Conservation (phyloP, 148 eudicot species). For the Spergularia bocconei region DNA sequence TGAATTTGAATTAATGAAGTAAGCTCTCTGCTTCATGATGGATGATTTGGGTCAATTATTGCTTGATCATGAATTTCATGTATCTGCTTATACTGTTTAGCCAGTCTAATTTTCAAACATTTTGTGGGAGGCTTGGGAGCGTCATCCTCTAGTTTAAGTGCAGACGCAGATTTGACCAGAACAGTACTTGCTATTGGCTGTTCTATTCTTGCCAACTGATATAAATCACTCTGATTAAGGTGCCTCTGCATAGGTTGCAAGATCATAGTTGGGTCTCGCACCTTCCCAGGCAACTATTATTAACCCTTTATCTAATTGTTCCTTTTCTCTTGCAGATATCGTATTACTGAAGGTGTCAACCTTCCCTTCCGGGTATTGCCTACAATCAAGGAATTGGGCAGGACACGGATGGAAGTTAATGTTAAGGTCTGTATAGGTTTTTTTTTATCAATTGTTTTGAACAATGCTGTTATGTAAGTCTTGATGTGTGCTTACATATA, state of each 20-base stretch:
- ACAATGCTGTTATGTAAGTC: background rate
- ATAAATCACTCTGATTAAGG: background rate
- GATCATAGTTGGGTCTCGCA: background rate
- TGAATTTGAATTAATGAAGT: conserved; percentile 99
- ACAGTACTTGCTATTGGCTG: too few relatives aligned
- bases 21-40: conserved; percentile 29
- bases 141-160: background rate
- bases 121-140: background rate
- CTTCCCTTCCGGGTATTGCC: conserved; percentile 98
- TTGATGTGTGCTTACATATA: conserved; percentile 13
- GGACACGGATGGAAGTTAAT: conserved; percentile 99
- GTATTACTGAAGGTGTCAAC: conserved; percentile 98
- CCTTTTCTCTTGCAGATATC: conserved; percentile 52
- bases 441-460: background rate
- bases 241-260: background rate
- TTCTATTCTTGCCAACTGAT: background rate
- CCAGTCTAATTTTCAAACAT: background rate
- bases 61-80: background rate
- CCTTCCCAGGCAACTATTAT: background rate
- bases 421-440: conserved; percentile 69
- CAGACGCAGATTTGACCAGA: background rate
- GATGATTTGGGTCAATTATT: background rate
- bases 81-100: background rate
- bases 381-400: conserved; percentile 93
- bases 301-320: background rate